A percentile compares a stretch with the other conserved stretches of the same genome.
Evolutionary conservation across 805 yeast species (phyloP).

Genomic region (Blastobotrys attinorum): DNA sequence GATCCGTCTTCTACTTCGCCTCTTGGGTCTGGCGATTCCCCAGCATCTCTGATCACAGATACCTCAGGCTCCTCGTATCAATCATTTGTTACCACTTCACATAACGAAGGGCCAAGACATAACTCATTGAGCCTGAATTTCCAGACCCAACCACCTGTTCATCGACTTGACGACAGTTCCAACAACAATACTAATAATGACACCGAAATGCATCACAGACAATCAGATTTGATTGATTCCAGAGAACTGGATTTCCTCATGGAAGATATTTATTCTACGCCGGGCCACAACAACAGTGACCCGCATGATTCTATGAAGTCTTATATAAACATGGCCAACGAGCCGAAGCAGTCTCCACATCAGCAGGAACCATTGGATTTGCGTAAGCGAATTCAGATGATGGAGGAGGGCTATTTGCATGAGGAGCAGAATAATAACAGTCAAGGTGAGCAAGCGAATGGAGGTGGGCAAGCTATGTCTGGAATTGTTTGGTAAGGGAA

Average conservation of each 20-base stretch:
- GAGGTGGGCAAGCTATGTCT: not conserved
- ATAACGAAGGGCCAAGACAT: constrained; percentile 2
- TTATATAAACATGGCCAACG: not conserved
- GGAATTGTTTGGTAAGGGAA: not conserved
- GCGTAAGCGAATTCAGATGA: constrained; percentile 19
- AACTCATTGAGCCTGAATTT: no score
- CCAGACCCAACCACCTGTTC: constrained; percentile 1
- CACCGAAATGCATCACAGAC: constrained; percentile 8
- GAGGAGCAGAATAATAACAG: constrained; percentile 9
- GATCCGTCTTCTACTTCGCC: constrained; percentile 1
- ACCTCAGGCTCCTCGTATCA: constrained; percentile 2
- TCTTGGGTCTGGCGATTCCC: constrained; percentile 3
- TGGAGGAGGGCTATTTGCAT: constrained; percentile 19
- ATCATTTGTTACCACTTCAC: not conserved
- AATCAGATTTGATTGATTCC: constrained; percentile 16
- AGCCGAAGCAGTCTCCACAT: not conserved
- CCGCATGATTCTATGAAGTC: not conserved
- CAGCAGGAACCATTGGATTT: constrained; percentile 13
- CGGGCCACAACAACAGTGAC: not conserved
- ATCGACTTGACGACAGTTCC: no score
- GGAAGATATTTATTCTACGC: constrained; percentile 8
- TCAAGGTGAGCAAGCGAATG: constrained; percentile 8
- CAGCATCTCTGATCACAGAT: constrained; percentile 7
- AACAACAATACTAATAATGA: not conserved
- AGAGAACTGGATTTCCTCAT: constrained; percentile 14